phyloP scores from a whole-genome alignment of 2,329 filamentous ascomycete genomes.

The Arthrinium phaeospermum region DNA sequence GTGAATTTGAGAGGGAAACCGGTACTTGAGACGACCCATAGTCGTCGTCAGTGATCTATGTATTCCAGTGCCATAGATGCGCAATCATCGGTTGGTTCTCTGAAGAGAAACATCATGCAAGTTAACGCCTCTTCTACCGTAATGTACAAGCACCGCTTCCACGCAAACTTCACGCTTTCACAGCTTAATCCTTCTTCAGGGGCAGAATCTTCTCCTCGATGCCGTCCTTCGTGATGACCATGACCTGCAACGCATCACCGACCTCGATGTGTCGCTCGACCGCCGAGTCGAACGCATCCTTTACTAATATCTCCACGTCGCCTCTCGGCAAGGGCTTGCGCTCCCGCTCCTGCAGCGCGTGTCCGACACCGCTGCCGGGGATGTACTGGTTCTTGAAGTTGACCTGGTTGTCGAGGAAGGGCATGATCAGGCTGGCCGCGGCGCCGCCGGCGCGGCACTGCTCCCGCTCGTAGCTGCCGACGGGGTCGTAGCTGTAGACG shows the following conservation, averaged over 20 bases:
- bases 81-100: neutral
- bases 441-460: constrained; percentile 94
- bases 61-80: neutral
- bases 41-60: neutral
- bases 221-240: constrained; percentile 87
- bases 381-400: constrained; percentile 99
- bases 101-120: constrained; percentile 6
- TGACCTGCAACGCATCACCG: constrained; percentile 92
- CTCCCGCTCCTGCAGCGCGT: constrained; percentile 76
- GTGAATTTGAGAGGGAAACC: neutral
- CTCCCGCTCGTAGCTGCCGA: constrained; percentile 96
- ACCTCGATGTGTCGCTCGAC: constrained; percentile 99
- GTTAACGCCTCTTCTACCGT: constrained; percentile 10
- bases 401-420: constrained; percentile 98
- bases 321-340: constrained; percentile 72
- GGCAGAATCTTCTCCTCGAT: constrained; percentile 85
- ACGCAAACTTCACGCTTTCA: neutral
- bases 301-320: constrained; percentile 85
- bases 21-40: neutral
- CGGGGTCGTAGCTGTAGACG: constrained; percentile 96
- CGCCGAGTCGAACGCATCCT: constrained; percentile 97
- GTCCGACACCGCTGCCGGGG: constrained; percentile 82
- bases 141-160: constrained; percentile 13
- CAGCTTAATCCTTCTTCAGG: constrained; percentile 83
- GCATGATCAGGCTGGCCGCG: constrained; percentile 94